phyloP scores from a whole-genome alignment of 1,284 basidiomycete genomes.

The Apiotrichum gamsii region DNA sequence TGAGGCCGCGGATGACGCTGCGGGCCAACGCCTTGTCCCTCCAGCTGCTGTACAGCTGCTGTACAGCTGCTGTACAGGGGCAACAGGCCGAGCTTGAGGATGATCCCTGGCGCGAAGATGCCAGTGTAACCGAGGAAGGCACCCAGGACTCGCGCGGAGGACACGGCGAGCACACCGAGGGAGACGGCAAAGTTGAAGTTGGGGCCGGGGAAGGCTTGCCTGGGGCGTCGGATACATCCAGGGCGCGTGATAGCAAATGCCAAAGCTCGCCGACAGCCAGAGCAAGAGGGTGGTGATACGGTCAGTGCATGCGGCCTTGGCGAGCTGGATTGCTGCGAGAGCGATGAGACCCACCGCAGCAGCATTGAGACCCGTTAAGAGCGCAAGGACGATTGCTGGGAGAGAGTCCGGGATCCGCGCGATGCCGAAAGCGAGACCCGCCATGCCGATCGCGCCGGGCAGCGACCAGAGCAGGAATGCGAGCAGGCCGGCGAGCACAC shows the following conservation, averaged over 20 bases:
- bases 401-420: slow-evolving; percentile 50
- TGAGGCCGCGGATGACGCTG: slow-evolving; percentile 53
- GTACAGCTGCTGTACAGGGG: no score
- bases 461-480: slow-evolving; percentile 48
- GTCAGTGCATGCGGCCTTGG: slow-evolving; percentile 53
- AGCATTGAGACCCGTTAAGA: slow-evolving; percentile 57
- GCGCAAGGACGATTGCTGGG: slow-evolving; percentile 52
- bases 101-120: slow-evolving; percentile 54
- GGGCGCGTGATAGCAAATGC: slow-evolving; percentile 54
- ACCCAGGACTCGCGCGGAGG: slow-evolving; percentile 45
- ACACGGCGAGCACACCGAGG: slow-evolving; percentile 52
- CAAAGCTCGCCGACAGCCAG: slow-evolving; percentile 50
- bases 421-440: slow-evolving; percentile 52
- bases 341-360: slow-evolving; percentile 57
- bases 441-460: slow-evolving; percentile 55
- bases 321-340: slow-evolving; percentile 54
- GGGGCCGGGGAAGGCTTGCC: slow-evolving; percentile 55
- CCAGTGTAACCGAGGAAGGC: slow-evolving; percentile 53
- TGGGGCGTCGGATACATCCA: slow-evolving; percentile 47
- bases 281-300: slow-evolving; percentile 52
- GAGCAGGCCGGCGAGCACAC: slow-evolving; percentile 41
- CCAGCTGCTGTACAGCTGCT: slow-evolving; percentile 52
- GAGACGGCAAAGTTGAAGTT: slow-evolving; percentile 59
- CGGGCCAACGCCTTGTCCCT: slow-evolving; percentile 48
- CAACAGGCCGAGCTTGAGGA: slow-evolving; percentile 53